Base-by-base conservation (phyloP, 2,329 filamentous ascomycete species). In the Ascochyta clinopodiicola region DNA sequence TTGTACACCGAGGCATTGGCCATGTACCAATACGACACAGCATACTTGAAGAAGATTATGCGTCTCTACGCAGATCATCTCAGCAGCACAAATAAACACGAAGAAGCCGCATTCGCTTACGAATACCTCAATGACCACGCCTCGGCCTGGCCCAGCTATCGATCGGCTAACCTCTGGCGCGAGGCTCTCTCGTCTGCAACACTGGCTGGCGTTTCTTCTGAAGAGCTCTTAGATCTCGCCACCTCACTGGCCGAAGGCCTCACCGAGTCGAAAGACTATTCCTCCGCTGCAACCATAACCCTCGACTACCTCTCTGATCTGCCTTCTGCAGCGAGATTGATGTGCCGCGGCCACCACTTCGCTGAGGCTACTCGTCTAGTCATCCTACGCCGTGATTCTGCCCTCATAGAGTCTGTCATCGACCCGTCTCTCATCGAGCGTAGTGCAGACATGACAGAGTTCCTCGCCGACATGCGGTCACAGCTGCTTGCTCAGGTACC, bases 261-360 rank as follows among this genome's bases (percentile, higher is more conserved):
- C 12, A 84, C 85, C 63, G 95, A 98, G 74, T 86, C 86, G 24
- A 96, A 95, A 73, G 91, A 97, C 74, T 96, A 91, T 76, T 79
- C 84, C 37, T 82, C 89, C 1, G 93, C 94, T 0, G 91, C 92
- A 1, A 87, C 85, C 0, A 89, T 99, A 60, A 84, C 96, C 61
- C 80, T 89, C 6, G 92, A 97, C 51, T 90, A 98, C 74, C 86
- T 97, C 31, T 77, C 81, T 52, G 90, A 94, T 37, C 77, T 92
- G 51, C 82, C 88, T 38, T 80, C 80, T 3, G 91, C 92, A 13
- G 85, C 91, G 44, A 84, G 83, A n/a, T 86, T 88, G 31, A 86
- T 96, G 47, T 98, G 95, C 82, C 91, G 89, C 71, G 94, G 90
- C 44, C 92, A 92, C 68, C 86, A 87, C 66, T 99, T 97, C 73